Evolutionary conservation across 306 rosid genomes (phyloP), one percentile per base, ranked within the genome.

Genomic region (Vicia sativa): DNA sequence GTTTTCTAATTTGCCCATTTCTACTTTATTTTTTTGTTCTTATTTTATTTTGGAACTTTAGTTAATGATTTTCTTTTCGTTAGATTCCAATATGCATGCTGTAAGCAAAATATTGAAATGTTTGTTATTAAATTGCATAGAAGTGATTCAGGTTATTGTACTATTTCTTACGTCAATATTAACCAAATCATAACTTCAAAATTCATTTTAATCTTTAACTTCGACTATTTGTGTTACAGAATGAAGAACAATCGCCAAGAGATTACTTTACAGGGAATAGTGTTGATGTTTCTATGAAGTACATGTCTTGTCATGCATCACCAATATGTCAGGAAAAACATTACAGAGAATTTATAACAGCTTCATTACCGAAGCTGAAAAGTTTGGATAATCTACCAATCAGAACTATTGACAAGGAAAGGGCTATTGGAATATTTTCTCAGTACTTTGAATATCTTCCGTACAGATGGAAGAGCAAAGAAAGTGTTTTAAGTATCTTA

Each of bases 271-370:
- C 78, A 75, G 75, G 52, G 62, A 62, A 65, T 45, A 52, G 15
- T 68, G 78, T 71, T 75, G 96, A 87, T 74, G 80, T 79, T 74
- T 34, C 89, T 69, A 55, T 56, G 73, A 83, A 81, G 72, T 80
- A 81, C 39, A 81, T 83, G 75, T 79, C 95, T 54, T 64, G 73
- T 79, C 87, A 87, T 84, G 80, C 89, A 67, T 90, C 96, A 4
- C 95, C 91, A 44, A 87, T 90, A 75, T 90, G 96, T 80, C 80
- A 78, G 41, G 89, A 87, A 82, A 87, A 84, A 60, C 78, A 87
- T 70, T 90, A 90, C 69, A 83, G 95, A 78, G 95, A 90, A 72
- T 90, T 80, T 83, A 87, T 90, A 87, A 79, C 85, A 71, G 84
- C 89, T 71, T 87, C 91, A 55, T 77, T 90, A 66, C 85, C 95